Evolutionary conservation across 345 rosid genomes (phyloP).

Genomic region (Turnera subulata): DNA sequence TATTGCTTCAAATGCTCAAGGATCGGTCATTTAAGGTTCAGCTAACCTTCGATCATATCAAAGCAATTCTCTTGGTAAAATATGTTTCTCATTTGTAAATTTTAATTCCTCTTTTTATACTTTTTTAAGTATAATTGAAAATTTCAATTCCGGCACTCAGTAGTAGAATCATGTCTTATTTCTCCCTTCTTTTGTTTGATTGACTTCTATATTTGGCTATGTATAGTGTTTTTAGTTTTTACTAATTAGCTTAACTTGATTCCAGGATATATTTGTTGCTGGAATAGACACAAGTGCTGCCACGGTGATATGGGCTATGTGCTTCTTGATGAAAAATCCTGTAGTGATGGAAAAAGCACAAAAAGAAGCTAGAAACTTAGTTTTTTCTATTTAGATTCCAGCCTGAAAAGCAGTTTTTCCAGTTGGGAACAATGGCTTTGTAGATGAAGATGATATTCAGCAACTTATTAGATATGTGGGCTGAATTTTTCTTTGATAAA

Average conservation of each 20-base stretch:
- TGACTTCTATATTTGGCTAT: too few relatives aligned
- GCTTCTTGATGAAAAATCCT: conserved; percentile 17
- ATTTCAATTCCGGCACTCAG: too few relatives aligned
- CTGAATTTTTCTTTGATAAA: neutral
- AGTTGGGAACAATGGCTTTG: conserved; percentile 20
- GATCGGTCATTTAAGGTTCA: conserved; percentile 6
- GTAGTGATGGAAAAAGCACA: conserved; percentile 35
- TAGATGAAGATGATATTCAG: neutral
- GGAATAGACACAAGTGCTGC: conserved; percentile 40
- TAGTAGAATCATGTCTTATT: too few relatives aligned
- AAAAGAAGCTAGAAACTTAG: conserved; percentile 21
- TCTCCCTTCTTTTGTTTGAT: neutral
- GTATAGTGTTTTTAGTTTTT: neutral
- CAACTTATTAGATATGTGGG: too few relatives aligned
- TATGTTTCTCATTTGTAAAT: too few relatives aligned
- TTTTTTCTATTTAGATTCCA: neutral
- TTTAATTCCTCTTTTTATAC: too few relatives aligned
- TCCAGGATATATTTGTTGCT: conserved; percentile 36
- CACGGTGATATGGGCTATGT: conserved; percentile 45
- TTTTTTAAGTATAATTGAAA: too few relatives aligned
- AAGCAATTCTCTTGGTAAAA: conserved; percentile 16
- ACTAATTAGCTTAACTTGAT: neutral
- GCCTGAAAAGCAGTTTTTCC: too few relatives aligned
- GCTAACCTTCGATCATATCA: conserved; percentile 4
- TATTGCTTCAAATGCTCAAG: conserved; percentile 1